These are phyloP conservation scores for Diaporthe vexans DNA, from an alignment of 2,329 filamentous ascomycete species.

Conservation along the genomic window DNA sequence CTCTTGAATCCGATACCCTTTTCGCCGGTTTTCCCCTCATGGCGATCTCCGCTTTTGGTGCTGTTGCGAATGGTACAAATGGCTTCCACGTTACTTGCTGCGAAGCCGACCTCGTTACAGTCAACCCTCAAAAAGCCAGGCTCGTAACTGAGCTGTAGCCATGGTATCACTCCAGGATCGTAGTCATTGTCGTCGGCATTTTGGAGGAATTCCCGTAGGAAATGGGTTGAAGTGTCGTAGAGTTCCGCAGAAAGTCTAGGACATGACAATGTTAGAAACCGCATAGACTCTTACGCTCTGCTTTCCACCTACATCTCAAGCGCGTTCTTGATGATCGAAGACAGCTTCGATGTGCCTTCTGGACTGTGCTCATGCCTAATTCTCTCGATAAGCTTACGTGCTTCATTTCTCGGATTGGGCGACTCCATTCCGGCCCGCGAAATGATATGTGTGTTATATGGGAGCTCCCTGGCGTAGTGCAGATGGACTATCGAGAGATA, in stretches of 20 bases:
- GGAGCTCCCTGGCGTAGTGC: no score
- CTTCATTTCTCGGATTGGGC: no score
- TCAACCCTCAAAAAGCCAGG: conserved; percentile 18
- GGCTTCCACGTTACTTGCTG: conserved; percentile 49
- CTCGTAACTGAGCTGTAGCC: background rate
- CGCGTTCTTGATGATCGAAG: background rate
- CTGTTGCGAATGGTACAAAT: conserved; percentile 52
- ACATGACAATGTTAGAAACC: background rate
- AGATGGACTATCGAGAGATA: no score
- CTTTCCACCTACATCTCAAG: background rate
- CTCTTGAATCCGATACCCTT: conserved; percentile 57
- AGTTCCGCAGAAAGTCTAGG: conserved; percentile 42
- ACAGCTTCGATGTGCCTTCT: background rate
- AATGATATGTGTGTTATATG: no score
- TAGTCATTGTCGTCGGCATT: conserved; percentile 56
- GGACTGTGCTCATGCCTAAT: background rate
- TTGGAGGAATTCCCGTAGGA: conserved; percentile 54
- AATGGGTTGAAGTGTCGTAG: conserved; percentile 51
- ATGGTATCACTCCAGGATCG: background rate
- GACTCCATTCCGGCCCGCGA: no score
- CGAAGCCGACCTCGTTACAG: conserved; percentile 55
- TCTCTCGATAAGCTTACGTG: background rate
- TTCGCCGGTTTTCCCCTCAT: conserved; percentile 50
- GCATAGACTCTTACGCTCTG: background rate
- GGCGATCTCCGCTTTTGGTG: conserved; percentile 45